Percentiles rank a stretch among this genome's conserved stretches.
Evolutionary conservation across 345 rosid species (phyloP).

Genomic region (Linum trigynum): DNA sequence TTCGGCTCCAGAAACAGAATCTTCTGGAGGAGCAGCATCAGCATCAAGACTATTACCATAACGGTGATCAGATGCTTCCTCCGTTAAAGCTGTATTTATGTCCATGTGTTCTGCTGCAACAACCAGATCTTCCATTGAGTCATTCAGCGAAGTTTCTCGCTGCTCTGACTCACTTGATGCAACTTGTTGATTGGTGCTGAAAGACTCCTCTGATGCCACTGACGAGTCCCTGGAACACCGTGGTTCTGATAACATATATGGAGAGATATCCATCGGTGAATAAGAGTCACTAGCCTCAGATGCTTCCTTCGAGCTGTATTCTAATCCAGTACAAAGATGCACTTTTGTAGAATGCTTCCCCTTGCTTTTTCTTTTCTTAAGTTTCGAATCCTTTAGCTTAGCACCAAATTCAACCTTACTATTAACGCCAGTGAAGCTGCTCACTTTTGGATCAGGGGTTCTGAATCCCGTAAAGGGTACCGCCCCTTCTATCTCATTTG

Average conservation of each 20-base stretch:
- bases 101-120: slow-evolving; percentile 55
- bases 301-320: slow-evolving; percentile 36
- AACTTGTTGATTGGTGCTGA: slow-evolving; percentile 25
- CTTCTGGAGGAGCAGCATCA: slow-evolving; percentile 39
- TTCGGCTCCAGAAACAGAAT: slow-evolving; percentile 55
- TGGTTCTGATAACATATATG: slow-evolving; percentile 37
- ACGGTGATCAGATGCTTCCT: slow-evolving; percentile 24
- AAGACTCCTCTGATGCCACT: slow-evolving; percentile 50
- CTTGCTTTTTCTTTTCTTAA: slow-evolving; percentile 56
- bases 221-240: slow-evolving; percentile 42
- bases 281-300: slow-evolving; percentile 50
- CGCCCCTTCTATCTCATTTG: slow-evolving; percentile 22
- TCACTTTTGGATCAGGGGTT: slow-evolving; percentile 39
- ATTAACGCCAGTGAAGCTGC: slow-evolving; percentile 33
- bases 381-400: slow-evolving; percentile 35
- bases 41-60: slow-evolving; percentile 24
- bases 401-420: slow-evolving; percentile 51
- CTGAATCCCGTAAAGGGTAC: slow-evolving; percentile 42
- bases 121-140: slow-evolving; percentile 45
- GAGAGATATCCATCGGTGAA: slow-evolving; percentile 86
- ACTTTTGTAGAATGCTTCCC: slow-evolving; percentile 44
- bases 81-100: slow-evolving; percentile 35
- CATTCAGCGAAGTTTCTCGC: slow-evolving; percentile 26
- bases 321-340: slow-evolving; percentile 42
- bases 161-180: slow-evolving; percentile 21